Evolutionary conservation across 768 basidiomycete species (phyloP).

Genomic region (Gloeostereum incarnatum): DNA sequence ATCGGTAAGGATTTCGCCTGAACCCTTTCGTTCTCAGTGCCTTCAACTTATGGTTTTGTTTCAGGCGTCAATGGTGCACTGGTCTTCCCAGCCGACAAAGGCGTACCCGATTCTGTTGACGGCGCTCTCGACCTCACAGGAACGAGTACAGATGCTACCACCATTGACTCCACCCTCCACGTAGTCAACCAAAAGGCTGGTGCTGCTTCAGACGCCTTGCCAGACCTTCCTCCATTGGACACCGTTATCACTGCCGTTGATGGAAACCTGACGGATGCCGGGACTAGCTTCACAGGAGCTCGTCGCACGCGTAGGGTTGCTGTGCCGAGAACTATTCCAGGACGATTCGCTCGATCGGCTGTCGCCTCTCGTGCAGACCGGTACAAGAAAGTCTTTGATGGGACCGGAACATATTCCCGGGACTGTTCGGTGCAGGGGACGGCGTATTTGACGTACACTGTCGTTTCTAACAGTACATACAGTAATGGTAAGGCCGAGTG

Average conservation of each 20-base stretch:
- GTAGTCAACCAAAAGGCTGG: slow-evolving; percentile 31
- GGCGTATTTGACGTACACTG: slow-evolving; percentile 37
- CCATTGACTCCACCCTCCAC: slow-evolving; percentile 23
- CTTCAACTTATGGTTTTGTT: no score
- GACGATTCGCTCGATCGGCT: slow-evolving; percentile 8
- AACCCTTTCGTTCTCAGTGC: no score
- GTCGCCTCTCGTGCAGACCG: slow-evolving; percentile 14
- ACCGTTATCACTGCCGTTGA: slow-evolving; percentile 36
- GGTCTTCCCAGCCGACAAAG: slow-evolving; percentile 3
- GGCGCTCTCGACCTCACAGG: slow-evolving; percentile 5
- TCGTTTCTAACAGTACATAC: slow-evolving; percentile 36
- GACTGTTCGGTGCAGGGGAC: slow-evolving; percentile 37
- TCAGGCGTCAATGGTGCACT: no score
- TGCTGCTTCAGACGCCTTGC: slow-evolving; percentile 16
- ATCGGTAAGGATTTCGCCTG: no score
- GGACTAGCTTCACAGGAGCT: background rate
- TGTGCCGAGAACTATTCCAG: slow-evolving; percentile 6
- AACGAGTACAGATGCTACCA: slow-evolving; percentile 20
- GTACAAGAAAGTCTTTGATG: slow-evolving; percentile 29
- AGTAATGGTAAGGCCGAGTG: slow-evolving; percentile 33
- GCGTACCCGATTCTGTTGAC: background rate
- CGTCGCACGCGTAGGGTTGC: slow-evolving; percentile 1
- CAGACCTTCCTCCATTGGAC: slow-evolving; percentile 23
- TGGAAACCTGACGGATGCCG: slow-evolving; percentile 22
- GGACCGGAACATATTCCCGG: slow-evolving; percentile 25